Base-by-base conservation (phyloP, 331 rosid genomes). In the Dryas integrifolia region DNA sequence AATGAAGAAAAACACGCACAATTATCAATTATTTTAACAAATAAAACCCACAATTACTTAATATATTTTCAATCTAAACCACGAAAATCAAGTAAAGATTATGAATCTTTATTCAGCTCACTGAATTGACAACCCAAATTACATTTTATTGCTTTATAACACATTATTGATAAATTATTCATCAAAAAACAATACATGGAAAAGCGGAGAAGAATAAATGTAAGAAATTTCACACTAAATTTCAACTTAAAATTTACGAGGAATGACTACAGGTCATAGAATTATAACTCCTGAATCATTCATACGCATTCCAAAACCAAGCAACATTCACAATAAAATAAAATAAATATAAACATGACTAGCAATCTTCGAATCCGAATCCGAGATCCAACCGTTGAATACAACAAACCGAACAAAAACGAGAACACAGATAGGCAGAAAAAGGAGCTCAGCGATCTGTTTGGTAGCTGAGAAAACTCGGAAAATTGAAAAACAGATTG, bases 331-430 rank as follows among this genome's bases (percentile, higher is more conserved):
- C 3, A 3, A 44, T 46, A 45, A 46, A 1, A 11, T 5, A 12
- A 38, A 60, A n/a, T 16, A 45, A 41, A 62, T 30, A 62, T 13
- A n/a, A 62, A 39, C 48, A 62, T 41, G 13, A 0, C 45, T 30
- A 11, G 6, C 35, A 15, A 72, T 48, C 47, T 40, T 47, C 58
- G 6, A 72, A 72, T 72, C 65, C 65, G 45, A 24, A 56, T 70
- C 53, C 76, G 76, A 72, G 76, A 72, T 72, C 76, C 40, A 46
- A 58, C 45, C 45, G 58, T 41, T n/a, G n/a, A 67, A 50, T 7
- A 35, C 2, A 51, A 69, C 61, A 50, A 66, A 55, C 64, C 44
- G 0, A 56, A 55, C 26, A 15, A 5, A 56, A 65, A 18, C 4
- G 6, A 53, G 13, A 40, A 16, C 4, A n/a, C 0, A 1, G 10